phyloP scores from a whole-genome alignment of 2,329 filamentous ascomycete genomes.

The Aspergillus sp. region DNA sequence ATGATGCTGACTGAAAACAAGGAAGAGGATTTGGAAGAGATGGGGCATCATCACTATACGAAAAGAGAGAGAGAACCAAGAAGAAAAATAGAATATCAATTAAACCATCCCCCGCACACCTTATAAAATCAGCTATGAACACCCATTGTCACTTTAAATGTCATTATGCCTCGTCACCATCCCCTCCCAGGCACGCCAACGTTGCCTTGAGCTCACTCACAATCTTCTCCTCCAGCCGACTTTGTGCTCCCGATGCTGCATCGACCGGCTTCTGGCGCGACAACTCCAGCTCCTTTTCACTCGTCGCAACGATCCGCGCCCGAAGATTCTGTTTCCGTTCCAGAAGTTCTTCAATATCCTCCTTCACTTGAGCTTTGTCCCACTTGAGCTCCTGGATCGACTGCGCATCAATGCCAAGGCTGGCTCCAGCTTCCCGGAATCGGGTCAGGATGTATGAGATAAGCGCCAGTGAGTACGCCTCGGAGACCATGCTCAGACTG shows the following conservation, averaged over 20 bases:
- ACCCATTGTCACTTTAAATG: neutral
- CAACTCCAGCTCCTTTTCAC: conserved; percentile 69
- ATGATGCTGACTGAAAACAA: too few species aligned
- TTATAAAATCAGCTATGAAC: neutral
- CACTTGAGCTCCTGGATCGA: conserved; percentile 74
- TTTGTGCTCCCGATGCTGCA: conserved; percentile 56
- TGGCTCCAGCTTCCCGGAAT: conserved; percentile 65
- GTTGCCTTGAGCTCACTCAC: conserved; percentile 66
- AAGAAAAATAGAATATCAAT: conserved; percentile 4
- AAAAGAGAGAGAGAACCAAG: conserved; percentile 4
- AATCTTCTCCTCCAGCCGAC: conserved; percentile 73
- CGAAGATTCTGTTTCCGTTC: conserved; percentile 67
- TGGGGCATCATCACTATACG: neutral
- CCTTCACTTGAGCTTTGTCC: conserved; percentile 70
- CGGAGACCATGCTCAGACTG: conserved; percentile 71
- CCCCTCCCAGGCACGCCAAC: conserved; percentile 44
- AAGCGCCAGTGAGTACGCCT: conserved; percentile 76
- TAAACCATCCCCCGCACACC: too few species aligned
- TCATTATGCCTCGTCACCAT: conserved; percentile 39
- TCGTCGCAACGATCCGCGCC: conserved; percentile 72
- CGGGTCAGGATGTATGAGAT: conserved; percentile 71
- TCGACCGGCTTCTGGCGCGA: conserved; percentile 44
- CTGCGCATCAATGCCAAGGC: conserved; percentile 56
- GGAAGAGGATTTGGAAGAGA: too few species aligned
- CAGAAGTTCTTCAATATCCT: conserved; percentile 83